These are phyloP conservation scores for Epipyxis sp. DNA, from an alignment of 108 stramenopile species.

Conservation along the genomic window DNA sequence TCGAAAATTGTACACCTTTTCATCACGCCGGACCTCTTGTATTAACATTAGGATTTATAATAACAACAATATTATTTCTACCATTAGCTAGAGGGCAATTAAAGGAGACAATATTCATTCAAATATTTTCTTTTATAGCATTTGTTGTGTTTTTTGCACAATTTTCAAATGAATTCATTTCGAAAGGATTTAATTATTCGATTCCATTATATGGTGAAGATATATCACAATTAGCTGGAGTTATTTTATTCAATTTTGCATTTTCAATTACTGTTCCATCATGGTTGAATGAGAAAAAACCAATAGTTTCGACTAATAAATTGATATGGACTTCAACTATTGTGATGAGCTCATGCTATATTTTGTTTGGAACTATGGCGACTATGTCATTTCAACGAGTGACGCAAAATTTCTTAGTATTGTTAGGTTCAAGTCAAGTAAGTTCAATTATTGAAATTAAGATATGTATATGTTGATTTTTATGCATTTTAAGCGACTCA, in stretches of 20 bases:
- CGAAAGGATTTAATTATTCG: background rate
- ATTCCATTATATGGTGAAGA: background rate
- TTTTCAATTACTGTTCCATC: slow-evolving; percentile 68
- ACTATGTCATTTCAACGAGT: slow-evolving; percentile 61
- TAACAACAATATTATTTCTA: background rate
- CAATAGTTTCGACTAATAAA: slow-evolving; percentile 39
- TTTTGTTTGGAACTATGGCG: slow-evolving; percentile 62
- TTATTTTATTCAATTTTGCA: slow-evolving; percentile 39
- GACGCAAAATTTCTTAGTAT: slow-evolving; percentile 21
- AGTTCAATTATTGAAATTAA: too few species aligned
- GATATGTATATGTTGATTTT: too few species aligned
- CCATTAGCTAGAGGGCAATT: slow-evolving; percentile 32
- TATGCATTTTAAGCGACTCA: too few species aligned
- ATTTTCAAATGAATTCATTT: slow-evolving; percentile 15
- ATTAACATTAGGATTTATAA: slow-evolving; percentile 31
- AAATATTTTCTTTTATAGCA: slow-evolving; percentile 32
- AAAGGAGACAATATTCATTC: slow-evolving; percentile 33
- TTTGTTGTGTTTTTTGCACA: slow-evolving; percentile 15
- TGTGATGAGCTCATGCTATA: slow-evolving; percentile 50
- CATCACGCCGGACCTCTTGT: slow-evolving; percentile 24
- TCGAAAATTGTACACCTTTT: slow-evolving; percentile 36
- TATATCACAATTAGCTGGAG: background rate
- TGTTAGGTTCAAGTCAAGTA: background rate
- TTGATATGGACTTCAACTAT: slow-evolving; percentile 28
- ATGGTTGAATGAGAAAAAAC: slow-evolving; percentile 70